phyloP scores from a whole-genome alignment of 139 green algal genomes.

The Chlorella sp. region DNA sequence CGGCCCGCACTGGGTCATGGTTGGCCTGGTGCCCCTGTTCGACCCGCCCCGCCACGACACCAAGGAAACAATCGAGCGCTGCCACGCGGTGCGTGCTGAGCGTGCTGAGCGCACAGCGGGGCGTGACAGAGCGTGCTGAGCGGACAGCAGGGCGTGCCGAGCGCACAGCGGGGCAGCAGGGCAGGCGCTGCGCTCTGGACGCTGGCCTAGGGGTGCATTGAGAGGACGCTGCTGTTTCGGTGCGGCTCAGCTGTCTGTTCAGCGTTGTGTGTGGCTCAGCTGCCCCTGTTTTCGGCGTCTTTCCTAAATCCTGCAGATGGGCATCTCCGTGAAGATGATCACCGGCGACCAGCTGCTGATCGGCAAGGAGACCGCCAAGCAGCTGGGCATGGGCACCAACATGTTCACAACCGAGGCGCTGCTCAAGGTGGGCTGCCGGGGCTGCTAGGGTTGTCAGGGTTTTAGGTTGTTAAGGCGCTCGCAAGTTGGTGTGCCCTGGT shows the following conservation, averaged over 20 bases:
- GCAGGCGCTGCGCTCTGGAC: neutral
- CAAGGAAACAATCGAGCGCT: conserved; percentile 79
- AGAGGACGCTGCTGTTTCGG: neutral
- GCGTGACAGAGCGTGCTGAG: too few relatives aligned
- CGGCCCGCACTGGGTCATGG: neutral
- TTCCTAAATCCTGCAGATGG: conserved; percentile 2
- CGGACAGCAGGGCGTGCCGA: too few relatives aligned
- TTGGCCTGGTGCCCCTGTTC: conserved; percentile 77
- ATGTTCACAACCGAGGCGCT: conserved; percentile 73
- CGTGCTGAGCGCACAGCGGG: neutral
- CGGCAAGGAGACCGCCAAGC: conserved; percentile 82
- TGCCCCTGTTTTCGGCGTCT: neutral
- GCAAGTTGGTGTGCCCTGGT: too few relatives aligned
- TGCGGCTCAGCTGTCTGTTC: neutral
- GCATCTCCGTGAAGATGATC: conserved; percentile 83
- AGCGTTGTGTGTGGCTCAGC: neutral
- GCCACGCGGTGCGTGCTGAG: conserved; percentile 53
- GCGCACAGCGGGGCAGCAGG: too few relatives aligned
- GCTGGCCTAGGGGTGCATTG: neutral
- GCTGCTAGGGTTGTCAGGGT: too few relatives aligned
- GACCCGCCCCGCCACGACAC: conserved; percentile 89
- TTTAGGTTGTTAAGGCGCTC: too few relatives aligned
- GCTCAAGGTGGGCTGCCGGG: conserved; percentile 29
- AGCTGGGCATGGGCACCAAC: conserved; percentile 86
- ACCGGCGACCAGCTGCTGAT: conserved; percentile 90